A percentile compares a stretch with the other conserved stretches of the same genome.
phyloP scores from a whole-genome alignment of 2,329 filamentous ascomycete species.

The Fusarium miscanthi region DNA sequence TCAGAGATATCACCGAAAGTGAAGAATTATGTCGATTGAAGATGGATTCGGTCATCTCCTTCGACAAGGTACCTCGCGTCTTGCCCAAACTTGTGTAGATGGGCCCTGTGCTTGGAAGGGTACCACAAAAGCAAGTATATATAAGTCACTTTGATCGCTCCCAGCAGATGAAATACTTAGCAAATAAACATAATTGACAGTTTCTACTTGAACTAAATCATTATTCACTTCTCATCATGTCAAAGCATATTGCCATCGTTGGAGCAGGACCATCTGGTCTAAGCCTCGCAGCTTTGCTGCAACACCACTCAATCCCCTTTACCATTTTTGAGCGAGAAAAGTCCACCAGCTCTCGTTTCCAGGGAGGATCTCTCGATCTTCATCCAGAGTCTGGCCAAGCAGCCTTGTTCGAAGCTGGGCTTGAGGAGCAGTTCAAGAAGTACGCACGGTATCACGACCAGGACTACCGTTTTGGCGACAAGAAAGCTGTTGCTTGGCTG shows the following conservation, averaged over 20 bases:
- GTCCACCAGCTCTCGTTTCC: neutral
- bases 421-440: neutral
- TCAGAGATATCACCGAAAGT: neutral
- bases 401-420: neutral
- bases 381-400: neutral
- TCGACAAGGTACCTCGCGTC: neutral
- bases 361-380: neutral
- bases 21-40: neutral
- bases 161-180: rapidly evolving
- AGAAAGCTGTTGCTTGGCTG: neutral
- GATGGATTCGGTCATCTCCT: neutral
- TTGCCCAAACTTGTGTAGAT: neutral
- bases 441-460: neutral
- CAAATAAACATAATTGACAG: rapidly evolving
- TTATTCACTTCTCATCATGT: neutral
- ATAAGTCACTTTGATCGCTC: neutral
- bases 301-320: neutral
- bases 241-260: neutral
- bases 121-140: neutral
- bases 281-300: neutral
- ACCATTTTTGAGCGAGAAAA: neutral
- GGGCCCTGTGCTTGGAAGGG: neutral
- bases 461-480: neutral
- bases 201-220: rapidly evolving
- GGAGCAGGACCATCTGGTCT: neutral